Conservation (phyloP, 805 yeast genomes). For the Candida wancherniae region DNA sequence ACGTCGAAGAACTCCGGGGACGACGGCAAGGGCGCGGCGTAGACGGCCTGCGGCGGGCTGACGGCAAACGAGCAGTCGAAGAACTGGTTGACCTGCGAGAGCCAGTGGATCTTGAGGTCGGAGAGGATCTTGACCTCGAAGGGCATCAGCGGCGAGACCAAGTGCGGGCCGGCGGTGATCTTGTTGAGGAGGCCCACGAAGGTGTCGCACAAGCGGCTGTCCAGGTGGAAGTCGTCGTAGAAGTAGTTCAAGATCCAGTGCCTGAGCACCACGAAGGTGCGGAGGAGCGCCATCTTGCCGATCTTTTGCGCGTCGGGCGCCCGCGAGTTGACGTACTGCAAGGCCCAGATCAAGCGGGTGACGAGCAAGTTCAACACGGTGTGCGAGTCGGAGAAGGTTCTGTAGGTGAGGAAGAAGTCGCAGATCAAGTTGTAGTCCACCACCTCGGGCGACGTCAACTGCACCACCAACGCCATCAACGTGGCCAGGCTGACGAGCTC, state of each 20-base stretch:
- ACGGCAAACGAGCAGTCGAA: constrained; percentile 24
- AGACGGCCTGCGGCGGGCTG: constrained; percentile 14
- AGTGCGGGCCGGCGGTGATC: constrained; percentile 26
- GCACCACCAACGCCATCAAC: constrained; percentile 47
- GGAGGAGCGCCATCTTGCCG: constrained; percentile 65
- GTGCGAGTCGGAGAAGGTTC: constrained; percentile 60
- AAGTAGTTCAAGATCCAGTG: constrained; percentile 91
- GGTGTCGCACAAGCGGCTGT: constrained; percentile 29
- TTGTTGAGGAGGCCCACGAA: constrained; percentile 49
- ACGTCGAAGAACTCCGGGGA: constrained; percentile 20
- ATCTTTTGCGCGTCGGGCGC: constrained; percentile 27
- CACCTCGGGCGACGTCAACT: constrained; percentile 64
- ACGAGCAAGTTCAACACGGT: constrained; percentile 58
- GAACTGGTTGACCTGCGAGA: constrained; percentile 28
- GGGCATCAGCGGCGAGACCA: constrained; percentile 24
- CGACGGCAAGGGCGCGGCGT: constrained; percentile 22
- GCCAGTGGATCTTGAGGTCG: constrained; percentile 41
- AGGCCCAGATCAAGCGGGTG: constrained; percentile 69
- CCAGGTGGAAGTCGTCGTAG: constrained; percentile 61
- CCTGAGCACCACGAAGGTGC: constrained; percentile 82
- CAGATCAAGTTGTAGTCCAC: constrained; percentile 75
- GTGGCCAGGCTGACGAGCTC: constrained; percentile 35
- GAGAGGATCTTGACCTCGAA: constrained; percentile 34
- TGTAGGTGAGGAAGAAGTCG: constrained; percentile 81
- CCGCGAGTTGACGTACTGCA: constrained; percentile 37